Evolutionary conservation across 1,284 basidiomycete species (phyloP), one percentile per base, ranked within the genome.

Genomic region (Ganoderma resinaceum): DNA sequence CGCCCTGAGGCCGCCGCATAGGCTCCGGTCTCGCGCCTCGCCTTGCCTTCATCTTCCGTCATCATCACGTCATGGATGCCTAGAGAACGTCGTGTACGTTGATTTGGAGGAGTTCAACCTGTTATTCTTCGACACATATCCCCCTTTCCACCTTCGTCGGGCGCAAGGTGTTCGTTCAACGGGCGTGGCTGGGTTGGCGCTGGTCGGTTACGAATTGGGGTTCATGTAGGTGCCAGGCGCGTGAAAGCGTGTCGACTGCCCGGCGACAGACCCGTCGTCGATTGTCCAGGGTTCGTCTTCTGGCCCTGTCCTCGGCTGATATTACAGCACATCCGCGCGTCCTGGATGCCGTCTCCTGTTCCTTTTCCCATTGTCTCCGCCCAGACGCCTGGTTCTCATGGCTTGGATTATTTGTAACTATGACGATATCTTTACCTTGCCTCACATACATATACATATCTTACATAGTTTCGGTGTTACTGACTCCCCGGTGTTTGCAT

Each of bases 41-140:
- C 61, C 52, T 29, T 29, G 38, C 37, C n/a, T 38, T 33, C 43
- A 26, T 37, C 52, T 53, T n/a, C 38, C 59, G 57, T 66, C 62
- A 38, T 43, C 68, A 46, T 72, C 69, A 72, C 62, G 71, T 69
- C 69, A 72, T 67, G 53, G 55, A 69, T 66, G 61, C 61, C 57
- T 18, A 20, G n/a, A 18, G 68, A 62, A 65, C 65, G 65, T 68
- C 67, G 66, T 72, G 67, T 72, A 72, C 67, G 66, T 61, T 72
- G 62, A 57, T 57, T 46, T 40, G 40, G 61, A 65, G 69, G 71
- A 72, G 66, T 68, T 62, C 60, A 60, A 23, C 49, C 53, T 43
- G 38, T 67, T 46, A 37, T 65, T 59, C 55, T 55, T n/a, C 55
- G 65, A 55, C 52, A 26, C 37, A 12, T 29, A 23, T 46, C 38